Conservation (phyloP, 768 basidiomycete genomes). For the Suillus paluster region DNA sequence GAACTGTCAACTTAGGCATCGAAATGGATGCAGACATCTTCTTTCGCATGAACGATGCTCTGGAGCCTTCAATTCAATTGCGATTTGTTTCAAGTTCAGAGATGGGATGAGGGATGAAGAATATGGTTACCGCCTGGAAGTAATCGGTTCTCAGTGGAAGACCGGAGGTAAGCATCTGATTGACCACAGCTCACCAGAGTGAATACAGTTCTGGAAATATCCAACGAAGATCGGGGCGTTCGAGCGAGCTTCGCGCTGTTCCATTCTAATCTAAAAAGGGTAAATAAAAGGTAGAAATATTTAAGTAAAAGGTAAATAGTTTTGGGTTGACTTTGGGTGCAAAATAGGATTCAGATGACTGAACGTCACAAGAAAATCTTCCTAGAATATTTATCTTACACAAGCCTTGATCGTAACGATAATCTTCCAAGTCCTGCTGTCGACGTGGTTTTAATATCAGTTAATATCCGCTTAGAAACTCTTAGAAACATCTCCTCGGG, state of each 20-base stretch:
- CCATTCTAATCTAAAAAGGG: background rate
- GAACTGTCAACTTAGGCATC: slow-evolving; percentile 5
- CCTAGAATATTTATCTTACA: background rate
- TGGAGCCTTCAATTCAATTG: background rate
- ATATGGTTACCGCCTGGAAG: background rate
- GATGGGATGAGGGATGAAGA: no score
- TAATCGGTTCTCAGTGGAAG: background rate
- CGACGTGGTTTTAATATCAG: background rate
- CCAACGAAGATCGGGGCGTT: background rate
- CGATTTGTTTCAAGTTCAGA: background rate
- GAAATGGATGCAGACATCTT: background rate
- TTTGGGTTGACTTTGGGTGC: no score
- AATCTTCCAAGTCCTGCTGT: background rate
- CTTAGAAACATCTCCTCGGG: background rate
- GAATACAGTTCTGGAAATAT: background rate
- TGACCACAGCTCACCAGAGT: background rate
- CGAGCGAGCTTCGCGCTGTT: background rate
- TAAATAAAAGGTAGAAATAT: no score
- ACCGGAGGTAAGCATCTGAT: background rate
- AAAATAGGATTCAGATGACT: no score
- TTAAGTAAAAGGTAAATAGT: no score
- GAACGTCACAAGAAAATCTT: background rate
- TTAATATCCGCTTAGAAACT: slow-evolving; percentile 5
- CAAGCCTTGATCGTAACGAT: slow-evolving; percentile 2
- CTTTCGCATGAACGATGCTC: slow-evolving; percentile 3